Percentiles rank a stretch among this genome's conserved stretches.
These are phyloP conservation scores for Lathyrus tuberosus DNA, from an alignment of 306 rosid species.

Conservation along the genomic window DNA sequence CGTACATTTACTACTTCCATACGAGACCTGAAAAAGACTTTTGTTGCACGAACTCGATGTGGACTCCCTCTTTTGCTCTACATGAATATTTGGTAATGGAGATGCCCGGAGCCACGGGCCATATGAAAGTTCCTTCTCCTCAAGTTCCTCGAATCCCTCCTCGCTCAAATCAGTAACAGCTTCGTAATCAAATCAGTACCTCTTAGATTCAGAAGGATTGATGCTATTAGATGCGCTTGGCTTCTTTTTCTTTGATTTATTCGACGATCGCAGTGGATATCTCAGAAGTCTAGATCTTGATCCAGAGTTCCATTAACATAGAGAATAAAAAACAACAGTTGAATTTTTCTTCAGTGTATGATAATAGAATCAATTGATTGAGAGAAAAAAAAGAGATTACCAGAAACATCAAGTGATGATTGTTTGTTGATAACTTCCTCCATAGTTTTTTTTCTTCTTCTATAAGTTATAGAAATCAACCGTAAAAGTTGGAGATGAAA, in stretches of 20 bases:
- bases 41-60: too few species aligned
- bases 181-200: too few species aligned
- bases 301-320: conserved; percentile 49
- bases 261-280: conserved; percentile 61
- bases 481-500: too few species aligned
- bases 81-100: too few species aligned
- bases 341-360: not conserved
- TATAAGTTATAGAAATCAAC: not conserved
- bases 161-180: too few species aligned
- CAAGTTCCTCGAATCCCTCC: too few species aligned
- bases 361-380: not conserved
- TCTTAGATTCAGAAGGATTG: conserved; percentile 52
- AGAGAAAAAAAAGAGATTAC: conserved; percentile 7
- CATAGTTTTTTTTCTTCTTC: not conserved
- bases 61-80: too few species aligned
- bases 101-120: too few species aligned
- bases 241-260: conserved; percentile 55
- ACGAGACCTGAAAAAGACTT: too few species aligned
- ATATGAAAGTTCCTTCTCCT: too few species aligned
- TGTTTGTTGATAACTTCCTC: conserved; percentile 51
- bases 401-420: conserved; percentile 45
- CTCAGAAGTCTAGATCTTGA: conserved; percentile 55
- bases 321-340: not conserved
- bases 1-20: too few species aligned
- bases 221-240: conserved; percentile 42